Percentiles rank a stretch among this genome's conserved stretches.
phyloP scores from a whole-genome alignment of 345 rosid species.

The Eucalyptus lansdowneana region DNA sequence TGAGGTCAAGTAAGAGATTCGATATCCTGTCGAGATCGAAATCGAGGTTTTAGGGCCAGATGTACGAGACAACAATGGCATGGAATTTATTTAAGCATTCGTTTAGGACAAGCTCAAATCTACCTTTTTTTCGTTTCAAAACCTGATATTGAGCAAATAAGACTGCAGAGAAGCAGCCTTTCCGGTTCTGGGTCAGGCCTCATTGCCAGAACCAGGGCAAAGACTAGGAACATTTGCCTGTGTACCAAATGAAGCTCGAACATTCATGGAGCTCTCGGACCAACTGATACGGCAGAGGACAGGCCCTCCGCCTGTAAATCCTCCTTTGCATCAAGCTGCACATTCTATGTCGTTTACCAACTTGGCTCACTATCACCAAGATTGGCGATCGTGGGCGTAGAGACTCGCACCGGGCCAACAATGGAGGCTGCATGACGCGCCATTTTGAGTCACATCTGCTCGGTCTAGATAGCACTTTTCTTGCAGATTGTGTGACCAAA shows the following conservation, averaged over 20 bases:
- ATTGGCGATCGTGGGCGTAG: neutral
- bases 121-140: neutral
- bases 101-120: neutral
- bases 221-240: neutral
- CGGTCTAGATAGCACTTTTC: neutral
- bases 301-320: neutral
- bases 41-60: neutral
- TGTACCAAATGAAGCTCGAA: neutral
- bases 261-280: neutral
- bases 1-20: neutral
- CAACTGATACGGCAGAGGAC: neutral
- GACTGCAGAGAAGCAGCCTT: neutral
- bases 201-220: neutral
- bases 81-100: neutral
- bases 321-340: neutral
- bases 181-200: neutral
- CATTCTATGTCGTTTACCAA: neutral
- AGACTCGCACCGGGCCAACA: neutral
- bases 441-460: neutral
- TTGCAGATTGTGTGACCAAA: neutral
- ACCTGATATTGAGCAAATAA: neutral
- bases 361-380: fast-evolving
- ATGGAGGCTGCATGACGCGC: neutral
- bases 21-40: neutral
- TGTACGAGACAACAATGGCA: neutral